Evolutionary conservation across 2,329 filamentous ascomycete genomes (phyloP), one percentile per base, ranked within the genome.

Genomic region (Penicillium sp.): DNA sequence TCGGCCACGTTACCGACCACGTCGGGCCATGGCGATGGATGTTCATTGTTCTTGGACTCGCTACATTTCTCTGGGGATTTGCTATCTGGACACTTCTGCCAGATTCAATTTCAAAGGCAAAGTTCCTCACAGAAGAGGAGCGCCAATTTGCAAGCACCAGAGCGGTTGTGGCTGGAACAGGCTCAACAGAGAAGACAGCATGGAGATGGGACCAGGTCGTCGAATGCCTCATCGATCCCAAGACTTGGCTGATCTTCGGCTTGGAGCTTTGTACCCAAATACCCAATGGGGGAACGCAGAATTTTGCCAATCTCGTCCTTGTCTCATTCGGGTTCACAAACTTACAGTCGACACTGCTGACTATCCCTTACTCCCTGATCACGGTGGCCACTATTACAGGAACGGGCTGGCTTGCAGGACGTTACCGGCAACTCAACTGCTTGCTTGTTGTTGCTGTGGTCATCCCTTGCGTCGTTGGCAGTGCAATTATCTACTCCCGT

Each of bases 211-310:
- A 77, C 2, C 84, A 87, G 61, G 69, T 78, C 27, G 54, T 67
- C 5, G 83, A 86, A 65, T 83, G 81, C 45, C 65, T 86, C 0
- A 49, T 73, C 9, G 84, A 85, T 58, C 82, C 81, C 3, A 85
- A 86, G 66, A 83, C 82, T 0, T 87, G 82, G 83, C 71, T 86
- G 45, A 76, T 87, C 43, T 77, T 83, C 53, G 72, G 71, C 2
- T 77, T 87, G 21, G 76, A 79, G 21, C 56, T 86, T 4, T 67
- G 81, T 3, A 80, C 77, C 0, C 60, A 66, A 36, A 85, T 87
- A 22, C 83, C 84, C 39, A 87, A 86, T 56, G 83, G 83, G 31
- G 84, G 84, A 22, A 83, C 82, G 0, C 80, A 83, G 60, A 82
- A 79, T 60, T 85, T 86, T 16, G 52, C 56, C 22, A 63, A 62